Percentiles rank a stretch among this genome's conserved stretches.
Evolutionary conservation across 176 grass and related monocot genomes (phyloP).

Genomic region (Cenchrus americanus): DNA sequence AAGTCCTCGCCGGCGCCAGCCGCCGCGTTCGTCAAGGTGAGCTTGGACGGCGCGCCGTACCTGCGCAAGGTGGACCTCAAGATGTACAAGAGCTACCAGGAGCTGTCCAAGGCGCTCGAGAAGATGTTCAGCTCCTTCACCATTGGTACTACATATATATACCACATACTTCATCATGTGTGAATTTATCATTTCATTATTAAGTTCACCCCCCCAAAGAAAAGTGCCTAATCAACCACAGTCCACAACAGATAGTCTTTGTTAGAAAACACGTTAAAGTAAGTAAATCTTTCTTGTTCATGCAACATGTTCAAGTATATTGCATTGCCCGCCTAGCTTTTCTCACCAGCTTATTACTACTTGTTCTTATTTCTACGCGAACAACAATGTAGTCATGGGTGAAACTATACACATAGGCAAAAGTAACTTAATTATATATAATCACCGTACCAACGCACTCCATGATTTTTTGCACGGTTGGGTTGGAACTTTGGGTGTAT

Average conservation of each 20-base stretch:
- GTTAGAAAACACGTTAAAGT: not conserved
- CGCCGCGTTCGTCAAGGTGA: constrained; percentile 86
- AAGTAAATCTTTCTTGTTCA: not conserved
- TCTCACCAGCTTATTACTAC: not conserved
- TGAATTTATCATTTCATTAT: not conserved
- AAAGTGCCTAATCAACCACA: not conserved
- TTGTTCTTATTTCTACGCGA: not conserved
- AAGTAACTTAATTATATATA: not conserved
- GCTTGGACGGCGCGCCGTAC: constrained; percentile 92
- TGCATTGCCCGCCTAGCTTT: not conserved
- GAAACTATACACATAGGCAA: not conserved
- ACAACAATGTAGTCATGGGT: not conserved
- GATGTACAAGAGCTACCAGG: constrained; percentile 88
- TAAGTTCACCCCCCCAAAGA: not conserved
- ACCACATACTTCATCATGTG: not conserved
- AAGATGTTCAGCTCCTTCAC: constrained; percentile 98
- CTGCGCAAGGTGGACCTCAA: constrained; percentile 95
- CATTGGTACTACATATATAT: constrained; percentile 55
- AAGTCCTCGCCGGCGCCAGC: constrained; percentile 5
- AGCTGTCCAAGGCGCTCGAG: constrained; percentile 86
- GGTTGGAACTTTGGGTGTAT: constrained; percentile 17
- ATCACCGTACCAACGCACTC: not conserved
- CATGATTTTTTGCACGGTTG: constrained; percentile 20
- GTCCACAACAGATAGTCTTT: not conserved
- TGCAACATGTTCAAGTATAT: not conserved